Evolutionary conservation across 352 stramenopile genomes (phyloP), one percentile per base, ranked within the genome.

Genomic region (Pythium coloratum): DNA sequence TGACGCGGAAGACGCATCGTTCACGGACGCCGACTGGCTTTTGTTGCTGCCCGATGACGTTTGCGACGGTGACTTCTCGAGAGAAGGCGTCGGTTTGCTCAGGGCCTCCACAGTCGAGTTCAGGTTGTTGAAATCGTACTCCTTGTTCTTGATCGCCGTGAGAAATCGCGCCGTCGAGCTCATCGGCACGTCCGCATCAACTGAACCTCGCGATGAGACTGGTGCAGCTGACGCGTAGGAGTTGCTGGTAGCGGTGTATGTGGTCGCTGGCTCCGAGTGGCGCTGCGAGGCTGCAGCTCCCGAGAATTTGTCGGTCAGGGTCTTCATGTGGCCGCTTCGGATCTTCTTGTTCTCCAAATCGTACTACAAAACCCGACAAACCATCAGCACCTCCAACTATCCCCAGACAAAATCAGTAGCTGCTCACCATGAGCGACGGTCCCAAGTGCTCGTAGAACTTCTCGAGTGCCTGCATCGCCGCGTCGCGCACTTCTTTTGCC

Each of bases 401-500:
- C 26, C 3, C 24, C 24, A 56, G 13, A 8, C 24, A 56, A 56
- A 12, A 38, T 14, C 24, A 9, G 10, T 18, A 46, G 6, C 32
- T 38, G 26, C 56, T 20, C 80, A 93, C 87, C 78, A 92, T 63
- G n/a, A 95, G 58, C 16, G 85, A 83, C 2, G 85, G 70, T 1
- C 86, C 86, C 38, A 91, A 77, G 59, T 86, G 74, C 7, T 75
- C 66, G 71, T 94, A 95, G 60, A 95, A 86, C 30, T 82, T 82
- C 55, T 89, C 82, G n/a, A 95, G 63, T 6, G 82, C 76, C 14
- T 69, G 72, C 47, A 95, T 83, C 6, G 81, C 81, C 2, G 86
- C 70, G n/a, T 92, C 72, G 16, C 88, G 86, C 60, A 95, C 88
- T 76, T 95, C 84, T 59, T 95, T 95, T 0, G 86, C 78, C 33